Percentiles rank a stretch among this genome's conserved stretches.
These are phyloP conservation scores for Aspergillus quadricinctus DNA, from an alignment of 2,329 filamentous ascomycete species.

Conservation along the genomic window DNA sequence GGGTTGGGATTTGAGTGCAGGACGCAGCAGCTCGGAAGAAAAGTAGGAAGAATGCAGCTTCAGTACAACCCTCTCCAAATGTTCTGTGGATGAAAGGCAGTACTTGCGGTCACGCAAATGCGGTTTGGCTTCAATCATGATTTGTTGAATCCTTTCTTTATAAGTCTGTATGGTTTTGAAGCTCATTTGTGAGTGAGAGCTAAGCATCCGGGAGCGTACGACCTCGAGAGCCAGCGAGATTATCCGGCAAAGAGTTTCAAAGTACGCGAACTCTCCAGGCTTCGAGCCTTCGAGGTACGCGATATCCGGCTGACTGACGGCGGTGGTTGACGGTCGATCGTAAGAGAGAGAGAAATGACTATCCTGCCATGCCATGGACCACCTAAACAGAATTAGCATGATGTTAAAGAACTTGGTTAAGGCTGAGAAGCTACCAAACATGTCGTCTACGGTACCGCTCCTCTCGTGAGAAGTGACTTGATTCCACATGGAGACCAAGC, in stretches of 20 bases:
- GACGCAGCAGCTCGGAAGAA: slow-evolving; percentile 58
- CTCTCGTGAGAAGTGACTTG: slow-evolving; percentile 48
- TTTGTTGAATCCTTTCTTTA: slow-evolving; percentile 53
- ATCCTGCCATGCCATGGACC: slow-evolving; percentile 63
- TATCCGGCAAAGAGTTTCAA: slow-evolving; percentile 56
- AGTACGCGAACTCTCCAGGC: slow-evolving; percentile 51
- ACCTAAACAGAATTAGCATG: slow-evolving; percentile 36
- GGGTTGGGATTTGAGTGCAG: slow-evolving; percentile 52
- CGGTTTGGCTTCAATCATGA: slow-evolving; percentile 55
- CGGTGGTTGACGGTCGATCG: slow-evolving; percentile 54
- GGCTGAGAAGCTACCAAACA: slow-evolving; percentile 35
- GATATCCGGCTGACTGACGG: slow-evolving; percentile 50
- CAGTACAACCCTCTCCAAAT: slow-evolving; percentile 57
- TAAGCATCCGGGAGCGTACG: slow-evolving; percentile 53
- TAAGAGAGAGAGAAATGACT: slow-evolving; percentile 61
- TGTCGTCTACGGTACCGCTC: slow-evolving; percentile 45
- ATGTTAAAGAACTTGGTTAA: neutral
- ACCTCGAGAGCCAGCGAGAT: slow-evolving; percentile 53
- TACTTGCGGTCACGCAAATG: slow-evolving; percentile 52
- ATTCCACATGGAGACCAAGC: slow-evolving; percentile 56
- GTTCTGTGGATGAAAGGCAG: slow-evolving; percentile 43
- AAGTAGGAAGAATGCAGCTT: slow-evolving; percentile 61
- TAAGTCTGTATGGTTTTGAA: slow-evolving; percentile 53
- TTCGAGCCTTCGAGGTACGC: slow-evolving; percentile 46
- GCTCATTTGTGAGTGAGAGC: slow-evolving; percentile 51